Evolutionary conservation across 441 rosid genomes (phyloP), one percentile per base, ranked within the genome.

Genomic region (Manihot esculenta): DNA sequence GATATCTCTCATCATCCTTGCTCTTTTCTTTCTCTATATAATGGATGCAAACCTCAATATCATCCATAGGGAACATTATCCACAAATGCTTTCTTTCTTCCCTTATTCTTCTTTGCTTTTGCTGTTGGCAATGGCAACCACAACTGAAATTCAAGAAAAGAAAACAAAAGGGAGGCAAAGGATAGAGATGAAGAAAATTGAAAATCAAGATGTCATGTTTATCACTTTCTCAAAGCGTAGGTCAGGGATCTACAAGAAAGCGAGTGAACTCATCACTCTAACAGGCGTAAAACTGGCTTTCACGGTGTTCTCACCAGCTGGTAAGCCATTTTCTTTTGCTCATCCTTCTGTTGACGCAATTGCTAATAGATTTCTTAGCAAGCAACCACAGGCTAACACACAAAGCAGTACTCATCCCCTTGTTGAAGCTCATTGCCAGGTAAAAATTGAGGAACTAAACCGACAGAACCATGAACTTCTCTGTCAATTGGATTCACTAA

Each of bases 221-320:
- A 61, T 76, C 1, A 69, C 81, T 5, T 85, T 85, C 66, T 81
- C 85, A 0, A 85, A 85, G 71, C 80, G 85, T 2, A 68, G 70
- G 66, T 50, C 71, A 0, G 82, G 84, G 0, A 78, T 83, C 11
- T 54, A 55, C 61, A 83, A 81, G 35, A 81, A 81, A 17, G 70
- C 79, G 13, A 74, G 75, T 35, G 87, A 85, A 64, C 62, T 85
- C 42, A 20, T 72, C 10, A 27, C 81, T 5, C 42, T 78, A 13
- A 80, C 75, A 15, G 68, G 78, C 6, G 77, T 75, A 2, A 69
- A 79, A 45, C 15, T 63, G 0, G 71, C 53, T 13, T 73, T 83
- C 20, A 15, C 79, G 17, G 77, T 74, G 35, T 83, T 77, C 47
- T 77, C 84, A 3, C 75, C 82, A 0, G 30, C 74, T 1, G 77